phyloP scores from a whole-genome alignment of 192 early-diverging fungal genomes.

The Linderina pennispora region DNA sequence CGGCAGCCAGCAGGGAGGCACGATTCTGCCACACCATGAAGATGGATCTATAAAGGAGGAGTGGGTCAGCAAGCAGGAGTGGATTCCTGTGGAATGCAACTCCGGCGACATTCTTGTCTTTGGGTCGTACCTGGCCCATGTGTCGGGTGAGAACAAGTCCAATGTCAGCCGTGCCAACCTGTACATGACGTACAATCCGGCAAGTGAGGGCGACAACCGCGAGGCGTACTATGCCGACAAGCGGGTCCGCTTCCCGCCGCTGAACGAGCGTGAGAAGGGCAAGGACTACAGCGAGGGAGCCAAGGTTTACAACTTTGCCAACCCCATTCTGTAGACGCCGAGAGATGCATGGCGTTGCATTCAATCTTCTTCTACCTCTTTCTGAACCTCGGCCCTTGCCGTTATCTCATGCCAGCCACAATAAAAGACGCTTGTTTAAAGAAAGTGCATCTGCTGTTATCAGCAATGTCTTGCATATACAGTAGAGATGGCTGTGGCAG shows the following conservation, averaged over 20 bases:
- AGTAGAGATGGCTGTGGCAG: too few species aligned
- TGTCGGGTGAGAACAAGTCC: conserved; percentile 48
- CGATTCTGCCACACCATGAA: conserved; percentile 38
- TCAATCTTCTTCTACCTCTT: too few species aligned
- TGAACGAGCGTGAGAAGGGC: conserved; percentile 46
- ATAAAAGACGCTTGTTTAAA: too few species aligned
- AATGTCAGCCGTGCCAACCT: conserved; percentile 47
- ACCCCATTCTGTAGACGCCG: conserved; percentile 49
- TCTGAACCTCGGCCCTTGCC: too few species aligned
- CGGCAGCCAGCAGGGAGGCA: conserved; percentile 38
- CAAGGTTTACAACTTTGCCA: conserved; percentile 54
- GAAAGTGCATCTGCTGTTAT: too few species aligned
- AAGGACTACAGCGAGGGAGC: conserved; percentile 54
- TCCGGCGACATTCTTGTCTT: conserved; percentile 56
- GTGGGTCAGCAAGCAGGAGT: conserved; percentile 46
- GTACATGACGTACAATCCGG: conserved; percentile 58
- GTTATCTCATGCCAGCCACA: too few species aligned
- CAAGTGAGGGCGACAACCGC: conserved; percentile 51
- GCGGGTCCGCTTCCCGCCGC: conserved; percentile 51
- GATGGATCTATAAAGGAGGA: conserved; percentile 46
- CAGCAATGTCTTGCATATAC: too few species aligned
- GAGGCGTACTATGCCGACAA: conserved; percentile 56
- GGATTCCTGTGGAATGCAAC: conserved; percentile 53
- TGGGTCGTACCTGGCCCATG: conserved; percentile 59
- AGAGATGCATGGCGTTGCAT: background rate